Evolutionary conservation across 352 stramenopile genomes (phyloP), one percentile per base, ranked within the genome.

Genomic region (Phytopythium litorale): DNA sequence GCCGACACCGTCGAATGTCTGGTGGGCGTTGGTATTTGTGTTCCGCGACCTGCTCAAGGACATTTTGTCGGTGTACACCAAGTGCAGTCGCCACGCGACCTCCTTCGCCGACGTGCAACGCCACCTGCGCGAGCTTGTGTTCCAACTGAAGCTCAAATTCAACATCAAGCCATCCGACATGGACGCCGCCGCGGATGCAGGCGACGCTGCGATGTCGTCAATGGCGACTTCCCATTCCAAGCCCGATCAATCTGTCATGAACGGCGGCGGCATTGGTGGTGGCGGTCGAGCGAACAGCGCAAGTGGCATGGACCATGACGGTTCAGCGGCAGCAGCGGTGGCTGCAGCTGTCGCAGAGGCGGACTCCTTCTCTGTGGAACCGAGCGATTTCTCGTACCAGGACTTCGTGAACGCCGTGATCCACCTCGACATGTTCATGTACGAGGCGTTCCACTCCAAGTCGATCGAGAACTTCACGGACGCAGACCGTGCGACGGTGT

Each of bases 391-490:
- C 30, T 65, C 73, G 51, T 84, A 84, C 60, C 71, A 84, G 38
- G 76, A 84, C 58, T 84, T 84, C 58, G 73, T 82, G 53, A 63
- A 63, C 52, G 76, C 76, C 35, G 65, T 84, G 38, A 77, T 68
- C 42, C 63, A 74, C 35, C 56, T 81, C 21, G 76, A 84, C 60
- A 58, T 84, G 52, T 82, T 80, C 63, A 82, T 80, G 76, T 84
- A 84, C 68, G 71, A 84, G 28, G 73, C 76, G 18, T 84, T 84
- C 58, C 76, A 84, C 58, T 58, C 77, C 55, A 80, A 82, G 63
- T 71, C 68, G 16, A 71, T 84, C 53, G 71, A 81, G 16, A 67
- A 68, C 25, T 67, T 84, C 33, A 67, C 62, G 16, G 73, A 81
- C 32, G 46, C 64, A 15, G 71, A 81, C 43, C 75, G 75, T 15